phyloP scores from a whole-genome alignment of 2,329 filamentous ascomycete species.

The Lecanicillium sp. region DNA sequence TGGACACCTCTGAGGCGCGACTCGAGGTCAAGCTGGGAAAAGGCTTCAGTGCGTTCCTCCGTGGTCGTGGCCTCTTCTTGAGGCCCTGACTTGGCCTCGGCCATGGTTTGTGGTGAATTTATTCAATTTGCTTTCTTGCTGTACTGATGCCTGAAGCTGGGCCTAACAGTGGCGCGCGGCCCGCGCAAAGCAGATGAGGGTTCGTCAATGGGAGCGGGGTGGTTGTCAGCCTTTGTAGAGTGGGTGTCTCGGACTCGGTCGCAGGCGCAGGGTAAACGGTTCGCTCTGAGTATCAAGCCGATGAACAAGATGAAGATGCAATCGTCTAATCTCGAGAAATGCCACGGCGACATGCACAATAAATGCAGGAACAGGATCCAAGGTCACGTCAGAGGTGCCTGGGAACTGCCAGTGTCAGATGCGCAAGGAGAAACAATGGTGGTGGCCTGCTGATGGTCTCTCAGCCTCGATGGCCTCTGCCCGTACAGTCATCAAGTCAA shows the following conservation, averaged over 20 bases:
- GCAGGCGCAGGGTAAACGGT: too few relatives aligned
- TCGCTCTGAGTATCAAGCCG: too few relatives aligned
- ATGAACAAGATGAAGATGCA: slow-evolving; percentile 9
- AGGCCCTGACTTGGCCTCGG: slow-evolving; percentile 31
- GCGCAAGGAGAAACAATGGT: slow-evolving; percentile 18
- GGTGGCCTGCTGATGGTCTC: slow-evolving; percentile 32
- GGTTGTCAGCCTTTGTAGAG: too few relatives aligned
- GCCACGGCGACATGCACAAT: slow-evolving; percentile 13
- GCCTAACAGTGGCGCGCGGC: too few relatives aligned
- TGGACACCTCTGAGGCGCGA: slow-evolving; percentile 37
- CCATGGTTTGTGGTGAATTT: slow-evolving; percentile 29
- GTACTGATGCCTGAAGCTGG: slow-evolving; percentile 9
- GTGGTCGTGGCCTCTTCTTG: slow-evolving; percentile 30
- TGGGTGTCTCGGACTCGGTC: not conserved
- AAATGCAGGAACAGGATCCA: slow-evolving; percentile 18
- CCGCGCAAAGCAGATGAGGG: too few relatives aligned
- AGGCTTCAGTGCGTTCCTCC: slow-evolving; percentile 49
- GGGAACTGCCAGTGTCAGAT: slow-evolving; percentile 9
- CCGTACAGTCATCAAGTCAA: slow-evolving; percentile 19
- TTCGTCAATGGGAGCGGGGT: too few relatives aligned
- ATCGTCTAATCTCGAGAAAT: slow-evolving; percentile 4
- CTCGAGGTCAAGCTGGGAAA: slow-evolving; percentile 48
- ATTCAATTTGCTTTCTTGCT: too few relatives aligned
- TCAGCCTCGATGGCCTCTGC: slow-evolving; percentile 27
- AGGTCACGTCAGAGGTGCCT: slow-evolving; percentile 4